Evolutionary conservation across 179 eudicot genomes (phyloP).

Genomic region (Nepenthes alata): DNA sequence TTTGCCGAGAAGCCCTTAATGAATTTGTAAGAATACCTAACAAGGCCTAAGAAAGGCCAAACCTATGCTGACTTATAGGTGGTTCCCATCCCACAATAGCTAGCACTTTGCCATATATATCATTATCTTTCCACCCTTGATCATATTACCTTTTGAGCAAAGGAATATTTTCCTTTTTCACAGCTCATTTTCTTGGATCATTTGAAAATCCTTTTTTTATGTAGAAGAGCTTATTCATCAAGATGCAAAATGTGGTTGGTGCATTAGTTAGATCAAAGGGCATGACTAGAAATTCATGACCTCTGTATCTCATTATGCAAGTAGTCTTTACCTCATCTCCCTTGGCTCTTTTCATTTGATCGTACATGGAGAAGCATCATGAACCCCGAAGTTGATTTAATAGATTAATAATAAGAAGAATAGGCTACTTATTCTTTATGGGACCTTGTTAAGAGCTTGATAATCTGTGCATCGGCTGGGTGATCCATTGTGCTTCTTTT

Average conservation of each 20-base stretch:
- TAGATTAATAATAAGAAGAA: too few species aligned
- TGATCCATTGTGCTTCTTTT: neutral
- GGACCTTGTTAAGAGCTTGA: too few species aligned
- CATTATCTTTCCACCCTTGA: neutral
- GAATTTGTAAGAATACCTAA: neutral
- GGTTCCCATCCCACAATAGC: neutral
- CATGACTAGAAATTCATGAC: neutral
- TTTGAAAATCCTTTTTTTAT: neutral
- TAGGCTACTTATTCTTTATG: too few species aligned
- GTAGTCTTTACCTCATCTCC: slow-evolving; percentile 9
- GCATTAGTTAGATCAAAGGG: neutral
- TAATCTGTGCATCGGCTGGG: neutral
- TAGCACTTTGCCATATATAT: neutral
- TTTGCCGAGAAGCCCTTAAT: slow-evolving; percentile 1
- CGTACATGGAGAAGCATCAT: neutral
- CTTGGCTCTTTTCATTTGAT: neutral
- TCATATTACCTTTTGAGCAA: neutral
- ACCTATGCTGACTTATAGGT: neutral
- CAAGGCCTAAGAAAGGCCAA: neutral
- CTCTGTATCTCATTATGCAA: neutral
- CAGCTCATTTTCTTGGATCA: neutral
- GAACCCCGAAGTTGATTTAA: too few species aligned
- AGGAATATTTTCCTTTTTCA: slow-evolving; percentile 6
- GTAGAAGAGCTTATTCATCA: too few species aligned
- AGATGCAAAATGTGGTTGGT: neutral